Base-by-base conservation (phyloP, 164 flowering plant genomes). In the Paratinospora sagittata region DNA sequence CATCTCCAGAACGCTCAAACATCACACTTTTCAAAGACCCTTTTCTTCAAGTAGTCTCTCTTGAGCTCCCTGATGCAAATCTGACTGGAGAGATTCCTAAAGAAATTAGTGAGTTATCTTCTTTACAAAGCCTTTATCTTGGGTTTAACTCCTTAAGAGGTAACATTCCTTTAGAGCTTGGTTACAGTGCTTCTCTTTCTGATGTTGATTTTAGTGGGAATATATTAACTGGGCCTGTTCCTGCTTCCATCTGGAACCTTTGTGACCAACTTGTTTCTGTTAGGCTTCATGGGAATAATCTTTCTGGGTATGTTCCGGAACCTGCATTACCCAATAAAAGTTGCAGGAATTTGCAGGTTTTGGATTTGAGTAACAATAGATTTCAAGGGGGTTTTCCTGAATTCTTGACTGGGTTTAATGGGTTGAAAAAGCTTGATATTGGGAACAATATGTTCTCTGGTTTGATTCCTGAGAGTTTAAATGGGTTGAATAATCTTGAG, bases 241-340 rank as follows among this genome's bases (percentile, higher is more conserved):
- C 97, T 9, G 83, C 94, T 27, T 92, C 99, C 0, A 81, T 92
- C n/a, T 92, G 99, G 99, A 95, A 95, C 75, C 86, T 95, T 36
- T 95, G 99, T 76, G 90, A 84, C 30, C 68, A 80, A 26, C 89
- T 95, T 21, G 87, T 84, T 69, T 86, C 90, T 33, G 80, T 95
- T 45, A 70, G 86, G 71, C 67, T 95, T 68, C 88, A 81, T 68
- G 90, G 87, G 17, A 95, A 95, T 75, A 70, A 77, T 27, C 72
- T 95, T 0, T 82, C 92, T 24, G 99, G 97, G 68, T 37, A 79
- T 65, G 34, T 89, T 19, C 94, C 94, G 63, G 86, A 84, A 39
- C 97, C 99, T 27, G 89, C 90, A 45, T 72, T 92, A 36, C 97
- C 96, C 23, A 84, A 88, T 77, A 80, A 88, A 49, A 85, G 79